Evolutionary conservation across 1,284 basidiomycete species (phyloP), one percentile per base, ranked within the genome.

Genomic region (Vanrija sp.): DNA sequence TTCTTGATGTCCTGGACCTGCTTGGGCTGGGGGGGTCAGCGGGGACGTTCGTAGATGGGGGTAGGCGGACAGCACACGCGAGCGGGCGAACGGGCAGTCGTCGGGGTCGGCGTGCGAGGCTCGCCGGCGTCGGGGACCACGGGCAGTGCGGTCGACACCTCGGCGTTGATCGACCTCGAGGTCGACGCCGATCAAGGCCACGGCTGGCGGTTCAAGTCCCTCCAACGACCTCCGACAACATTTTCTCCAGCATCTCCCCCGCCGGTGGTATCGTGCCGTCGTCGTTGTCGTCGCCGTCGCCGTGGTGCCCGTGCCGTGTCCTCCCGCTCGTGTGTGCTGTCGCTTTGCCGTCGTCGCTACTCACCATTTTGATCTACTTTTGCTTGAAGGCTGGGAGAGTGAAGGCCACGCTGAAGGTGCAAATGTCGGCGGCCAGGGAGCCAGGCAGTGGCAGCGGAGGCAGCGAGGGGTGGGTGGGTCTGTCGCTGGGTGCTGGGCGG

Each of bases 1-100:
- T 91, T 83, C 84, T 98, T 98, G 83, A 98, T 98, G 80, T 98
- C 95, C 71, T 84, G 84, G 80, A 98, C 86, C 85, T 98, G 90
- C 82, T 96, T 91, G 62, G 95, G 94, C 95, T 97, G 75, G 9
- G 42, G 36, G 41, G 24, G 41, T 41, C 14, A 41, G 41, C 8
- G 7, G 19, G 46, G 14, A 45, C 4, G 35, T 15, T n/a, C n/a
- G 1, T n/a, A 8, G 15, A 4, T 24, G 12, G 31, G 12, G 6
- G 10, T 31, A 18, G 27, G 39, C 41, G 41, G 41, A 41, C 31
- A 18, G 27, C 27, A 31, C 15, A 35, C 19, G 31, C 31, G 12
- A 31, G 31, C 9, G 31, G 31, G 24, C 24, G 24, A 25, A 31
- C 31, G 12, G 31, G 31, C 31, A 31, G 31, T 31, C 31, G 31